These are phyloP conservation scores for Monosporascus sp. DNA, from an alignment of 2,329 filamentous ascomycete species.

Conservation along the genomic window DNA sequence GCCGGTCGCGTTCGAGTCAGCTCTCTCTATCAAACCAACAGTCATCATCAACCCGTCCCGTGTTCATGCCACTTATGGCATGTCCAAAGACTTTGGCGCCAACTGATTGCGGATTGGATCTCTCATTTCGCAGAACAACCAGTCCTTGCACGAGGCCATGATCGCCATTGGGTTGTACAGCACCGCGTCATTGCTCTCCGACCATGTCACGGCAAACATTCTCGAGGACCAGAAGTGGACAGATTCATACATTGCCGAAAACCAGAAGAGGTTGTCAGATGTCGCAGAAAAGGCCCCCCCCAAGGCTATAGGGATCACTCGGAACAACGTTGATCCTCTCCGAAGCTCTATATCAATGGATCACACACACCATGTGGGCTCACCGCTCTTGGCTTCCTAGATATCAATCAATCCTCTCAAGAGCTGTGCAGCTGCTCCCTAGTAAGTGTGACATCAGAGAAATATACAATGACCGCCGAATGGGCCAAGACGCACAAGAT, in stretches of 20 bases:
- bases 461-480: slow-evolving; percentile 32
- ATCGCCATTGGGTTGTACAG: slow-evolving; percentile 23
- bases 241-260: slow-evolving; percentile 38
- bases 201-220: slow-evolving; percentile 35
- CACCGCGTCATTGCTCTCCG: slow-evolving; percentile 25
- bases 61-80: slow-evolving; percentile 43
- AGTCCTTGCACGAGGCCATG: slow-evolving; percentile 32
- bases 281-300: too few species aligned
- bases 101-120: slow-evolving; percentile 50
- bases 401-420: too few species aligned
- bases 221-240: slow-evolving; percentile 40
- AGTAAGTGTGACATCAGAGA: too few species aligned
- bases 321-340: too few species aligned
- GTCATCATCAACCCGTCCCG: slow-evolving; percentile 38
- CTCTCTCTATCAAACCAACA: slow-evolving; percentile 39
- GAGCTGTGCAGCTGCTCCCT: too few species aligned
- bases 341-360: too few species aligned
- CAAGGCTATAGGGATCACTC: too few species aligned
- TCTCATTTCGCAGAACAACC: slow-evolving; percentile 44
- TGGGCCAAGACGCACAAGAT: slow-evolving; percentile 37
- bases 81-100: slow-evolving; percentile 50
- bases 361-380: too few species aligned
- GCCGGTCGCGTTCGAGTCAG: slow-evolving; percentile 39
- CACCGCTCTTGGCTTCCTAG: too few species aligned
- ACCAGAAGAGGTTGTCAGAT: slow-evolving; percentile 37